Base-by-base conservation (phyloP, 1,284 basidiomycete genomes). In the Pseudomicrostroma phylloplanum region DNA sequence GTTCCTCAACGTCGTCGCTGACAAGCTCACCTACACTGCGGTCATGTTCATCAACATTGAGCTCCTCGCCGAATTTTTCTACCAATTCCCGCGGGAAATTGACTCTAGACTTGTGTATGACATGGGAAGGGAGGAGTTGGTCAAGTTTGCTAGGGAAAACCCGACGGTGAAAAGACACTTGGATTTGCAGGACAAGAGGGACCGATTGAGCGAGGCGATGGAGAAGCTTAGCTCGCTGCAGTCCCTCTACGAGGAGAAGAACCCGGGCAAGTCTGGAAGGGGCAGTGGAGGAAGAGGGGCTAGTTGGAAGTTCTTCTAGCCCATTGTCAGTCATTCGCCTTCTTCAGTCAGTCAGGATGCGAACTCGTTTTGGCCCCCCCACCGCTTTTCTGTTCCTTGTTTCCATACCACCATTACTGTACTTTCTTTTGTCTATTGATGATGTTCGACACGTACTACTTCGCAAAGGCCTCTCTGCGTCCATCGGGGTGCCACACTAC, bases 31-130 rank as follows among this genome's bases (percentile, higher is more conserved):
- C 0, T 90, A 93, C 78, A 97, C 93, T 0, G 90, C 91, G 0
- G 88, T 93, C 1, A 92, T 97, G 89, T 98, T 98, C 81, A 94
- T 99, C 84, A 96, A 82, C 63, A 80, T 80, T 56, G 94, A 98
- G 80, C 83, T 98, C 9, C 85, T 98, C 1, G 90, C 93, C 75
- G 92, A 97, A 76, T 99, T 98, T 85, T 97, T 98, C 83, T 96
- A 97, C 78, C 91, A 92, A 88, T 96, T 98, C 83, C 94, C 94
- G 59, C 87, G 93, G 41, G 94, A 97, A 81, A 94, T 98, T 66
- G 93, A 98, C 79, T 90, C 90, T n/a, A 85, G 92, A 30, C 82
- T 99, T 57, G 84, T 94, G 54, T 96, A 96, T 73, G 89, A 94
- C 79, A 84, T 96, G 54, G 89, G 94, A 76, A 87, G 90, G 4